Evolutionary conservation across 495 filamentous ascomycete species (phyloP), one percentile per base, ranked within the genome.

Genomic region (Aspergillus avenaceus): DNA sequence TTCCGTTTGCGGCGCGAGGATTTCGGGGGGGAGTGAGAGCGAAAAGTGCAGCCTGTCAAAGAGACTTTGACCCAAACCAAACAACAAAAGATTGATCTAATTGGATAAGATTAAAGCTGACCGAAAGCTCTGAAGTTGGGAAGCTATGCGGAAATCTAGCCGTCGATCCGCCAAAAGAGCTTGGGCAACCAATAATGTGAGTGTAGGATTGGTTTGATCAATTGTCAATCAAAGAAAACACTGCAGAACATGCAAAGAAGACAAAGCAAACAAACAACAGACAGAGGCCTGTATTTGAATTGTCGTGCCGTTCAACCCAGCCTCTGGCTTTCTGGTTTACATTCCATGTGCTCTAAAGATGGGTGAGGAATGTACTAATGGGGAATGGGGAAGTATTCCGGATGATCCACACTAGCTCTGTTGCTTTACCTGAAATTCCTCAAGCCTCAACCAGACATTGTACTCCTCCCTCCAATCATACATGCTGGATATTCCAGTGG

Each of bases 261-360:
- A 66, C 72, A 74, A 75, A 75, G 65, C 61, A 74, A 74, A 69
- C 71, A 74, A 75, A 75, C 72, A 73, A 73, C 65, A 70, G 72
- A 63, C 53, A 42, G 43, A 64, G 44, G 63, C 56, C 44, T 53
- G 55, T 75, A 72, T 75, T 75, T 75, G 70, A 75, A 74, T 59
- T 53, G 55, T 56, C 47, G 53, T 47, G 22, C 52, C 29, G 49
- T 45, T 23, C 45, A 41, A 29, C 37, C 71, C 71, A 74, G 71
- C 71, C 72, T 70, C 65, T 56, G 52, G 49, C 37, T 64, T 73
- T 70, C 56, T 57, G 38, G n/a, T 54, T 53, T 45, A 60, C 71
- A 74, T 75, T 75, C 71, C 68, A 50, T n/a, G 34, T 46, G 50
- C 56, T 62, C 60, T 64, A 64, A 60, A 67, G 63, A 70, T 64